Conservation (phyloP, 2,329 filamentous ascomycete genomes). For the Ascochyta rabiei region DNA sequence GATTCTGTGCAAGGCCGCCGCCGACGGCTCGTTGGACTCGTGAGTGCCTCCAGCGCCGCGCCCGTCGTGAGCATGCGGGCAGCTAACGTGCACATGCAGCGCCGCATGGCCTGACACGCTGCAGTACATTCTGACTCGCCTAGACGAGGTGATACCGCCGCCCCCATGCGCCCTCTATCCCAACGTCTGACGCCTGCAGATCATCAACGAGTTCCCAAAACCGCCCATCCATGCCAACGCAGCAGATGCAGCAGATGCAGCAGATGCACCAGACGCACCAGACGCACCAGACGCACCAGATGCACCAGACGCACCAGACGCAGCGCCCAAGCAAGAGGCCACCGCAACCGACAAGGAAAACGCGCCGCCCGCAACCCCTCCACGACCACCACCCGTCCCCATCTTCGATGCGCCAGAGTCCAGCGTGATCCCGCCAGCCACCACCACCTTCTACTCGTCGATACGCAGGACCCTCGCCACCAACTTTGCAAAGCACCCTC, state of each 20-base stretch:
- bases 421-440: conserved; percentile 38
- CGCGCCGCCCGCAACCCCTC: conserved; percentile 55
- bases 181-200: conserved; percentile 56
- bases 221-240: conserved; percentile 54
- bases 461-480: conserved; percentile 61
- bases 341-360: conserved; percentile 70
- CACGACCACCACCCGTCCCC: conserved; percentile 47
- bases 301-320: neutral
- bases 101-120: conserved; percentile 72
- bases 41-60: conserved; percentile 47
- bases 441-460: conserved; percentile 39
- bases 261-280: neutral
- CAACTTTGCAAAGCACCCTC: conserved; percentile 76
- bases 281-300: no score
- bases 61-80: neutral
- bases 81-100: conserved; percentile 52
- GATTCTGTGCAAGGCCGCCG: conserved; percentile 62
- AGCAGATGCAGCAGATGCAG: conserved; percentile 25
- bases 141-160: conserved; percentile 64
- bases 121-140: conserved; percentile 67
- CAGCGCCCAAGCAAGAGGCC: conserved; percentile 27
- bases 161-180: neutral
- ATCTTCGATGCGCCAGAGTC: conserved; percentile 49
- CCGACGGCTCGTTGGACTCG: conserved; percentile 65
- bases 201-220: conserved; percentile 77